phyloP scores from a whole-genome alignment of 2,329 filamentous ascomycete genomes.

The Pseudomassariella vexata region DNA sequence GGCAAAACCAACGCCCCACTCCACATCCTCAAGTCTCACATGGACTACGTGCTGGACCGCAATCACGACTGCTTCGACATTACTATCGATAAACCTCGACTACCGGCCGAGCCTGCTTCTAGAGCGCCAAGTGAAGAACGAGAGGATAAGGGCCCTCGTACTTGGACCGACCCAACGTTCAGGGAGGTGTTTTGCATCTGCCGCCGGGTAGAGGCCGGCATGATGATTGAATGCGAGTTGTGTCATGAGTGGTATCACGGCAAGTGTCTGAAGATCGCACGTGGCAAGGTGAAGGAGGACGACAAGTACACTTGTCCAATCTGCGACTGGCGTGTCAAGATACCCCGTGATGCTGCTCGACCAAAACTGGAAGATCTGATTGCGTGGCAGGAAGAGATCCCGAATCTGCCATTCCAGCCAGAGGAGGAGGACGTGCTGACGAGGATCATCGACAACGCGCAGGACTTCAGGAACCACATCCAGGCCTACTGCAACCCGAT shows the following conservation, averaged over 20 bases:
- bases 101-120: constrained; percentile 87
- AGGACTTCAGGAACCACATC: constrained; percentile 79
- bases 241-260: constrained; percentile 99
- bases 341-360: constrained; percentile 89
- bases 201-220: constrained; percentile 83
- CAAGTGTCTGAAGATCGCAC: constrained; percentile 94
- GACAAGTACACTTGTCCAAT: constrained; percentile 98
- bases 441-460: constrained; percentile 81
- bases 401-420: constrained; percentile 80
- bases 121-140: constrained; percentile 61
- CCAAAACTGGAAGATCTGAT: constrained; percentile 90
- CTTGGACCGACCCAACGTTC: constrained; percentile 57
- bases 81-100: constrained; percentile 73
- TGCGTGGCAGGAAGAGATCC: constrained; percentile 78
- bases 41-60: constrained; percentile 86
- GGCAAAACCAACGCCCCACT: constrained; percentile 96
- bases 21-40: constrained; percentile 90
- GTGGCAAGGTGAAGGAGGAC: constrained; percentile 96
- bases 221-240: constrained; percentile 99
- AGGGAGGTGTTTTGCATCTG: constrained; percentile 96
- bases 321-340: constrained; percentile 95
- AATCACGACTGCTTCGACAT: constrained; percentile 91
- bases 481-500: constrained; percentile 74
- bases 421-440: constrained; percentile 85
- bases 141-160: constrained; percentile 41